phyloP scores from a whole-genome alignment of 192 early-diverging fungal genomes.

The Gryganskiella cystojenkinii region DNA sequence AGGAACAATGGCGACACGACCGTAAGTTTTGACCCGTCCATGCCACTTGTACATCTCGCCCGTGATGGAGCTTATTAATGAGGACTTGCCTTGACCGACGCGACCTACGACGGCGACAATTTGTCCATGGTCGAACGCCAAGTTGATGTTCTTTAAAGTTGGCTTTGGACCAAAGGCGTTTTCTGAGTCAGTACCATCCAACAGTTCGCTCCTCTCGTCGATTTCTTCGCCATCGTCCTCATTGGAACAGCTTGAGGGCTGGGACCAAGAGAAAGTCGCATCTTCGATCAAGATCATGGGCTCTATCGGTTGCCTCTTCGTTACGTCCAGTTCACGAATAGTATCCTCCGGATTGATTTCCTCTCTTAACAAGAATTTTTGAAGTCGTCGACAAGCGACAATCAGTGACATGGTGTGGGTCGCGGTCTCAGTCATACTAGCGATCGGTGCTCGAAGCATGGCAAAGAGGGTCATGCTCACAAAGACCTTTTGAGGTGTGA shows the following conservation, averaged over 20 bases:
- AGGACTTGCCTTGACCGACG: constrained; percentile 84
- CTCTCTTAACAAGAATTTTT: constrained; percentile 27
- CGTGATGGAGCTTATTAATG: constrained; percentile 73
- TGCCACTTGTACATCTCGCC: constrained; percentile 82
- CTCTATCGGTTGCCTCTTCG: not conserved
- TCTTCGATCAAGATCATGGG: constrained; percentile 3
- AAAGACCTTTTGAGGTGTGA: constrained; percentile 63
- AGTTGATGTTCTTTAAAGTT: constrained; percentile 51
- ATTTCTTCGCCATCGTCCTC: not conserved
- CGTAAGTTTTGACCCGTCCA: constrained; percentile 66
- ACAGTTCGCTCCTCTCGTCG: not conserved
- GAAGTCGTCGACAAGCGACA: constrained; percentile 56
- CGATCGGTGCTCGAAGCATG: constrained; percentile 64
- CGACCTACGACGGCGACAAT: constrained; percentile 71
- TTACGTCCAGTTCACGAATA: not conserved
- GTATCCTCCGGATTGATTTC: constrained; percentile 8
- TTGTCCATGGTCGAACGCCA: constrained; percentile 48
- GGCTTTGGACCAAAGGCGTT: not conserved
- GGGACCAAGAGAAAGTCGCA: constrained; percentile 14
- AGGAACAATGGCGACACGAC: constrained; percentile 67
- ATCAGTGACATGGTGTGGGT: constrained; percentile 60
- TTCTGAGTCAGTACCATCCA: not conserved
- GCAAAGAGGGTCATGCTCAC: constrained; percentile 73
- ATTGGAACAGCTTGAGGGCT: not conserved
- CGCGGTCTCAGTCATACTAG: constrained; percentile 64